These are phyloP conservation scores for Talaromyces rugulosus DNA, from an alignment of 2,329 filamentous ascomycete genomes.

Conservation along the genomic window DNA sequence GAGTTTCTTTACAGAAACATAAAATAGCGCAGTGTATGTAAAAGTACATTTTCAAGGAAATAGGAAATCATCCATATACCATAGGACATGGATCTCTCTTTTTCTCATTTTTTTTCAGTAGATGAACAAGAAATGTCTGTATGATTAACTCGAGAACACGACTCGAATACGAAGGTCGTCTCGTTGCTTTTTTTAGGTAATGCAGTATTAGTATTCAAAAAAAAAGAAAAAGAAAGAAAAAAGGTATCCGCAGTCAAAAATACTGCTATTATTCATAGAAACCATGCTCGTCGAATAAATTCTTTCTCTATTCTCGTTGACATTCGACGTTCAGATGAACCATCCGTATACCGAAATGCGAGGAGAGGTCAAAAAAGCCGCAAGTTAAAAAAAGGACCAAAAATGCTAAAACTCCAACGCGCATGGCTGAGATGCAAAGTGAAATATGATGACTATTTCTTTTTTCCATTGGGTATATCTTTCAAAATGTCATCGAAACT, in stretches of 20 bases:
- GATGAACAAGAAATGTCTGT: not conserved
- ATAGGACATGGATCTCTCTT: not conserved
- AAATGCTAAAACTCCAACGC: not conserved
- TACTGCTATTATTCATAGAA: not conserved
- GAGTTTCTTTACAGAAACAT: not conserved
- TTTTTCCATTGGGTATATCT: slow-evolving; percentile 34
- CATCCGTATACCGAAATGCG: not conserved
- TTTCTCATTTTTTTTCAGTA: not conserved
- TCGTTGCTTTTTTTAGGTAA: not conserved
- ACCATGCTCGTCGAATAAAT: not conserved
- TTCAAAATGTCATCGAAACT: slow-evolving; percentile 48
- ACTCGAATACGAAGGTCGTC: not conserved
- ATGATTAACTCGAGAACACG: not conserved
- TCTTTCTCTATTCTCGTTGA: not conserved
- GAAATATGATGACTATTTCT: slow-evolving; percentile 25
- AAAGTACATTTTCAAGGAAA: not conserved
- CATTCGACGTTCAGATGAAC: not conserved
- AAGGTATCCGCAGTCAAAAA: not conserved
- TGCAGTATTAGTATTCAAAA: not conserved
- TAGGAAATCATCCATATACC: not conserved
- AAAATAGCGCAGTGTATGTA: not conserved
- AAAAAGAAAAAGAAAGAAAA: not conserved
- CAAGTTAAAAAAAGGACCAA: not conserved
- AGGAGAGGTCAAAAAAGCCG: not conserved
- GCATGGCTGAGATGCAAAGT: not conserved